Evolutionary conservation across 345 rosid species (phyloP).

Genomic region (Acer negundo): DNA sequence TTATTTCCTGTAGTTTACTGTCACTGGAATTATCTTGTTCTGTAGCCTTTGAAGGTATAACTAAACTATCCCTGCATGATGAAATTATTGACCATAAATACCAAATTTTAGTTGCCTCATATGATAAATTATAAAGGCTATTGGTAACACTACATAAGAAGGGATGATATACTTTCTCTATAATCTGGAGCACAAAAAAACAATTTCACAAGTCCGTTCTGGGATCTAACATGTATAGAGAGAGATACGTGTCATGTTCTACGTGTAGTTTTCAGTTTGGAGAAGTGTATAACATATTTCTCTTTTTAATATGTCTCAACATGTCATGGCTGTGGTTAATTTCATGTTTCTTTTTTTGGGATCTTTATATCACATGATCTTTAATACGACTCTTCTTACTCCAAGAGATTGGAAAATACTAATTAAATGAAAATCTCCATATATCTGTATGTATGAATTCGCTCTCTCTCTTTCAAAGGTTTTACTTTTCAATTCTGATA

Average conservation of each 20-base stretch:
- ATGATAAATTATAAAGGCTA: background rate
- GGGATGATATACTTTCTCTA: background rate
- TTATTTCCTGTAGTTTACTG: background rate
- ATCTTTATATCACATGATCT: background rate
- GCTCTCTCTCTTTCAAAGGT: background rate
- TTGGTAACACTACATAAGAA: background rate
- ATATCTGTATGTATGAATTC: background rate
- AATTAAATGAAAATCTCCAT: background rate
- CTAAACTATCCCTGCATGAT: no score
- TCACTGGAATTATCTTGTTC: background rate
- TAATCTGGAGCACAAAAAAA: background rate
- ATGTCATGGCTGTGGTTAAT: background rate
- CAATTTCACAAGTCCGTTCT: background rate
- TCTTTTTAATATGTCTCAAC: background rate
- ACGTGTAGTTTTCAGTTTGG: background rate
- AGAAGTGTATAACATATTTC: background rate
- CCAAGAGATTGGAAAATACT: background rate
- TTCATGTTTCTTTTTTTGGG: background rate
- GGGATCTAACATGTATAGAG: background rate
- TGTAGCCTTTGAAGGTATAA: background rate
- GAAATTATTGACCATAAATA: background rate
- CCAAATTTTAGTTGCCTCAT: background rate
- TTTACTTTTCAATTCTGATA: background rate
- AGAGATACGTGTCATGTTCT: background rate
- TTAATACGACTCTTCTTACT: background rate